phyloP scores from a whole-genome alignment of 345 rosid species.

The Trapa bicornis region DNA sequence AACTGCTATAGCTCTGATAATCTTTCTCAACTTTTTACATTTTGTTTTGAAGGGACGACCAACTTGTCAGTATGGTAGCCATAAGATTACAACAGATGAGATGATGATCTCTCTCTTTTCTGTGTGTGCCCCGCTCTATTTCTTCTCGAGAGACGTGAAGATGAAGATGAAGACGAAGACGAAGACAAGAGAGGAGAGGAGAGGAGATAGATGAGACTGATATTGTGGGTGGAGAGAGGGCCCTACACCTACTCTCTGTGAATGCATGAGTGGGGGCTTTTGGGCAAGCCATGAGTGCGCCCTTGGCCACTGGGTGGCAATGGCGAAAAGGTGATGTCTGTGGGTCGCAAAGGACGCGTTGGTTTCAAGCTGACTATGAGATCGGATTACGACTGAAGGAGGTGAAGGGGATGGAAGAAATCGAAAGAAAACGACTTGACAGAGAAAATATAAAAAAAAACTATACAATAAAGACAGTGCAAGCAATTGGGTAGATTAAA shows the following conservation, averaged over 20 bases:
- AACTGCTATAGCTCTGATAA: too few relatives aligned
- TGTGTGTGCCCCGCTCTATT: too few relatives aligned
- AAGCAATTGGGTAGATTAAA: conserved; percentile 17
- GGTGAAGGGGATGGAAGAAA: conserved; percentile 5
- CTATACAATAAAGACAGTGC: neutral
- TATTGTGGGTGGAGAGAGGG: conserved; percentile 12
- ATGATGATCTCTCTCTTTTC: neutral
- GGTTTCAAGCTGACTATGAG: conserved; percentile 57
- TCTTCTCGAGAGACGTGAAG: conserved; percentile 18
- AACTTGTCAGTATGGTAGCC: too few relatives aligned
- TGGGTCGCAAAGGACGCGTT: conserved; percentile 59
- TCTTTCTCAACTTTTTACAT: too few relatives aligned
- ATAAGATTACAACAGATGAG: too few relatives aligned
- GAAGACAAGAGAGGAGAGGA: conserved; percentile 13
- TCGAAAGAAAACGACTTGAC: conserved; percentile 12
- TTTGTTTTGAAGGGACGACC: too few relatives aligned
- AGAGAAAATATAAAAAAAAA: neutral
- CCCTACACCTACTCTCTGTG: conserved; percentile 14
- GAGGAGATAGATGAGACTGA: conserved; percentile 9
- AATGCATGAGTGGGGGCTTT: conserved; percentile 14
- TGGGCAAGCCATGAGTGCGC: conserved; percentile 31
- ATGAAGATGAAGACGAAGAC: conserved; percentile 13
- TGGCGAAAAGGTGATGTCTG: conserved; percentile 13
- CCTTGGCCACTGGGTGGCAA: conserved; percentile 11
- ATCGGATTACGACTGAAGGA: conserved; percentile 8